Evolutionary conservation across 306 rosid genomes (phyloP).

Genomic region (Lablab purpureus): DNA sequence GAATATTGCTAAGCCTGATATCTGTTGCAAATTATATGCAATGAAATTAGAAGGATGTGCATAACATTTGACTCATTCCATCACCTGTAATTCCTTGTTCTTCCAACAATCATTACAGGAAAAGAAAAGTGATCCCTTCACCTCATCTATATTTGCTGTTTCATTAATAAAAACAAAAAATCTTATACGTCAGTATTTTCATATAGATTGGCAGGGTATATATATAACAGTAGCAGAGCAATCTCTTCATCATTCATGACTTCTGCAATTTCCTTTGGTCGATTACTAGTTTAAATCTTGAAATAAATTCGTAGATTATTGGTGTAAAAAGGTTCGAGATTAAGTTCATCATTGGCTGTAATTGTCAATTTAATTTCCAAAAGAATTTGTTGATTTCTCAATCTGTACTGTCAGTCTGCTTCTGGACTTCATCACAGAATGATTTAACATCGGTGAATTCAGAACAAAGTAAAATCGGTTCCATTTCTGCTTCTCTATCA

Average conservation of each 20-base stretch:
- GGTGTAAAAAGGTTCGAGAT: neutral
- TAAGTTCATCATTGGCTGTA: neutral
- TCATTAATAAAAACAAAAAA: neutral
- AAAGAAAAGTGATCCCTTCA: neutral
- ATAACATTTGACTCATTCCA: neutral
- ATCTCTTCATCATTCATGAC: neutral
- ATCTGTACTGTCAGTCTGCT: too few relatives aligned
- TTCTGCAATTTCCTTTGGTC: neutral
- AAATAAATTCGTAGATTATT: neutral
- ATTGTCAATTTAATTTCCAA: neutral
- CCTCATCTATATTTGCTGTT: neutral
- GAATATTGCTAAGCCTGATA: neutral
- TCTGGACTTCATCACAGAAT: too few relatives aligned
- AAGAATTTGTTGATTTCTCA: neutral
- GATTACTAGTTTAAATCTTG: neutral
- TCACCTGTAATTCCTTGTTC: neutral
- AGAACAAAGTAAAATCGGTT: neutral
- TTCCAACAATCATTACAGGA: neutral
- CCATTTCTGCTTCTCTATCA: neutral
- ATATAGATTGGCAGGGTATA: neutral
- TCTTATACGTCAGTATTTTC: neutral
- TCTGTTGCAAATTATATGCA: conserved; percentile 12
- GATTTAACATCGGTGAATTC: neutral
- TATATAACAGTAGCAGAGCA: neutral
- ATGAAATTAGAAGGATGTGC: neutral